A percentile compares a stretch with the other conserved stretches of the same genome.
These are phyloP conservation scores for Secale cereale DNA, from an alignment of 176 grass and related monocot species.

Conservation along the genomic window DNA sequence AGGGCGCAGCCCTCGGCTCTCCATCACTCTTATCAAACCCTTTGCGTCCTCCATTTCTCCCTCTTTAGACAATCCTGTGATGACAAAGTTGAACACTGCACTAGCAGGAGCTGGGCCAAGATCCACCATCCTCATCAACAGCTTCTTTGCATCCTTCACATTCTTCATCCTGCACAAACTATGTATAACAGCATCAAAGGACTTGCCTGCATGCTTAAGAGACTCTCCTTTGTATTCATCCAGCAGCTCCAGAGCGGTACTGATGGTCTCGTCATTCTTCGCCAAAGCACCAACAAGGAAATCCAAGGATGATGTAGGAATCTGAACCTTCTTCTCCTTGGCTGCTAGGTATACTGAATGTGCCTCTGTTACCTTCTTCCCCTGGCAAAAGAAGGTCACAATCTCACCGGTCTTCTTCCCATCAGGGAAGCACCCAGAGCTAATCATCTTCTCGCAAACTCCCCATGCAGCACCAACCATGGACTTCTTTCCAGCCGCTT, in stretches of 20 bases:
- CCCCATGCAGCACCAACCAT: constrained; percentile 52
- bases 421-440: constrained; percentile 71
- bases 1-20: constrained; percentile 58
- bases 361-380: constrained; percentile 62
- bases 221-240: constrained; percentile 59
- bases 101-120: constrained; percentile 67
- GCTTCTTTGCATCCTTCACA: constrained; percentile 55
- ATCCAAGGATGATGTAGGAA: constrained; percentile 45
- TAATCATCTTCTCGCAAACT: constrained; percentile 78
- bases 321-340: constrained; percentile 55
- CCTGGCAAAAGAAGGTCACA: constrained; percentile 56
- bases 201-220: constrained; percentile 62
- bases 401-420: constrained; percentile 54
- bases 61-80: constrained; percentile 66
- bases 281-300: constrained; percentile 52
- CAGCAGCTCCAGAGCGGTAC: constrained; percentile 56
- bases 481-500: constrained; percentile 64
- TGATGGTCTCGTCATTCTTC: constrained; percentile 64
- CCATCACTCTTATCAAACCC: constrained; percentile 63
- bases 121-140: constrained; percentile 72
- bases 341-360: constrained; percentile 62
- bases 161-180: constrained; percentile 67
- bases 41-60: constrained; percentile 78
- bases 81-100: constrained; percentile 82
- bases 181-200: constrained; percentile 65